A percentile compares a stretch with the other conserved stretches of the same genome.
These are phyloP conservation scores for Penicillium sp. DNA, from an alignment of 2,329 filamentous ascomycete species.

Conservation along the genomic window DNA sequence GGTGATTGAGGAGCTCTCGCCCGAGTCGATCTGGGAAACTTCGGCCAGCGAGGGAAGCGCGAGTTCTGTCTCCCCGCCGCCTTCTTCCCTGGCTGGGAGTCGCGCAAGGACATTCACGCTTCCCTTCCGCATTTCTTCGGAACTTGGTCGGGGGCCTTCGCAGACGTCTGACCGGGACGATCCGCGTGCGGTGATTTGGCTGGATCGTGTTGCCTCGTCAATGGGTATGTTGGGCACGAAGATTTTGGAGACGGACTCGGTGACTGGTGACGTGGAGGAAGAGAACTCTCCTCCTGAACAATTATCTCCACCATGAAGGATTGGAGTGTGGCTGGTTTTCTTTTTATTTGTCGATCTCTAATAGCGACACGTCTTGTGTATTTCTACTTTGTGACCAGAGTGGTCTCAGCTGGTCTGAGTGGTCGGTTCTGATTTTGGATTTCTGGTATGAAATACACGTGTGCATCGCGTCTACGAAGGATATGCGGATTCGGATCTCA, in stretches of 20 bases:
- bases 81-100: neutral
- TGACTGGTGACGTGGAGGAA: neutral
- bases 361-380: too few relatives aligned
- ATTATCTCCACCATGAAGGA: too few relatives aligned
- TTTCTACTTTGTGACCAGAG: too few relatives aligned
- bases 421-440: too few relatives aligned
- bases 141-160: constrained; percentile 21
- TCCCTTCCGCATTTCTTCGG: constrained; percentile 24
- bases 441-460: too few relatives aligned
- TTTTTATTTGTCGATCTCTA: too few relatives aligned
- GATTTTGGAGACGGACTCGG: constrained; percentile 6
- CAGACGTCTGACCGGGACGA: constrained; percentile 18
- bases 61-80: constrained; percentile 3
- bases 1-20: constrained; percentile 13
- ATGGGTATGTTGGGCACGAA: constrained; percentile 28
- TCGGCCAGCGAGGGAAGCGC: constrained; percentile 9
- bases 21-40: constrained; percentile 6
- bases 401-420: too few relatives aligned
- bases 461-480: too few relatives aligned
- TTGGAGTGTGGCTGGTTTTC: too few relatives aligned
- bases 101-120: constrained; percentile 8
- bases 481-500: too few relatives aligned
- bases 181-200: constrained; percentile 23
- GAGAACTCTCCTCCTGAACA: neutral
- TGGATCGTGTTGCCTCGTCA: constrained; percentile 29